phyloP scores from a whole-genome alignment of 2,329 filamentous ascomycete genomes.

The Xylariaceae sp. region DNA sequence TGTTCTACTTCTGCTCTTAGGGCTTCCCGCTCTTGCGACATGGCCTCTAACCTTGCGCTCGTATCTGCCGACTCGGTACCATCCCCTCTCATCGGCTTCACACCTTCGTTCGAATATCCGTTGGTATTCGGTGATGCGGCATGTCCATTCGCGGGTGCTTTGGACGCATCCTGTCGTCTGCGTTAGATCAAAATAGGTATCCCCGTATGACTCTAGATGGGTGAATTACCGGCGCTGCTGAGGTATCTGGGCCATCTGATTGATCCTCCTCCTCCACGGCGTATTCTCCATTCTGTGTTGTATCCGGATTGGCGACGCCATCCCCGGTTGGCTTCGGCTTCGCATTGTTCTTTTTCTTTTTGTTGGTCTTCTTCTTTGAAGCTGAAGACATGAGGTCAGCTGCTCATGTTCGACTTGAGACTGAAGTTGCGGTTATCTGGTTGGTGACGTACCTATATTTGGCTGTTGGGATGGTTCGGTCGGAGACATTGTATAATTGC shows the following conservation, averaged over 20 bases:
- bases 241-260: constrained; percentile 49
- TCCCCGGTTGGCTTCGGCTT: constrained; percentile 47
- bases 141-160: constrained; percentile 42
- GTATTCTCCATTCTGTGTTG: constrained; percentile 31
- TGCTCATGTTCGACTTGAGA: constrained; percentile 3
- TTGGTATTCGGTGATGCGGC: constrained; percentile 42
- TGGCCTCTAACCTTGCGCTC: constrained; percentile 66
- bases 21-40: constrained; percentile 79
- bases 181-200: constrained; percentile 20
- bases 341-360: constrained; percentile 60
- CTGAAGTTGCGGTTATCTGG: constrained; percentile 13
- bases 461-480: constrained; percentile 35
- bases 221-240: constrained; percentile 35
- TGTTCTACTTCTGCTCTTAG: constrained; percentile 80
- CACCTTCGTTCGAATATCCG: constrained; percentile 35
- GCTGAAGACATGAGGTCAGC: constrained; percentile 37
- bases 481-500: constrained; percentile 36
- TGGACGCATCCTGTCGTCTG: constrained; percentile 22
- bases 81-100: constrained; percentile 6
- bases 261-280: constrained; percentile 40
- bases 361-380: constrained; percentile 60
- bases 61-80: constrained; percentile 42
- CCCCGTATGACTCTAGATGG: not conserved
- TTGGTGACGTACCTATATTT: constrained; percentile 33
- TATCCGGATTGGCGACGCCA: constrained; percentile 29